phyloP scores from a whole-genome alignment of 352 stramenopile genomes.

The Phytophthora quininea region DNA sequence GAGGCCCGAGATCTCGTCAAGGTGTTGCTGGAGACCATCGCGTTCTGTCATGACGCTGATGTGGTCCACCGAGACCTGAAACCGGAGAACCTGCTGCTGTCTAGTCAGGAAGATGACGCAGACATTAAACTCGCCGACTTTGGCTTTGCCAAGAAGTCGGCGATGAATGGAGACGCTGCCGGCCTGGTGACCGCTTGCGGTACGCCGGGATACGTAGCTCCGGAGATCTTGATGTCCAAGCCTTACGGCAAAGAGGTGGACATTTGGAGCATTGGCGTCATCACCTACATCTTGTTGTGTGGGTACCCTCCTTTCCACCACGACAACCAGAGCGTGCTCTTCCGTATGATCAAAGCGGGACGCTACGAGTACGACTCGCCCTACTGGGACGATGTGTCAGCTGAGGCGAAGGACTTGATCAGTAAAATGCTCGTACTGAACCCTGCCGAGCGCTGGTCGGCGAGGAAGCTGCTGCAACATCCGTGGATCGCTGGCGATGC shows the following conservation, averaged over 20 bases:
- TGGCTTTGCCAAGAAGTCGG: slow-evolving; percentile 82
- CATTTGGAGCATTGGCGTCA: slow-evolving; percentile 92
- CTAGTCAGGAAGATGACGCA: slow-evolving; percentile 69
- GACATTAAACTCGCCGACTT: slow-evolving; percentile 89
- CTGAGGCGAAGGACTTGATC: slow-evolving; percentile 90
- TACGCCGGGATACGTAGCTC: slow-evolving; percentile 79
- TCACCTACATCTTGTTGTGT: slow-evolving; percentile 87
- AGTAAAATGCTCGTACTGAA: slow-evolving; percentile 89
- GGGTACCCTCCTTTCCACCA: slow-evolving; percentile 90
- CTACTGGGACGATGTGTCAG: slow-evolving; percentile 83
- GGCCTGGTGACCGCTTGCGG: slow-evolving; percentile 71
- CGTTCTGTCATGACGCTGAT: slow-evolving; percentile 84
- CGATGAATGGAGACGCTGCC: slow-evolving; percentile 43
- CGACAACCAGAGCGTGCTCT: slow-evolving; percentile 91
- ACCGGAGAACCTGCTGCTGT: slow-evolving; percentile 95
- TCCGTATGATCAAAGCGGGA: slow-evolving; percentile 75
- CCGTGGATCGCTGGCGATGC: slow-evolving; percentile 88
- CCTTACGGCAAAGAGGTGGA: slow-evolving; percentile 83
- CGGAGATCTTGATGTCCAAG: slow-evolving; percentile 76
- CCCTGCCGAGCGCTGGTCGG: slow-evolving; percentile 78
- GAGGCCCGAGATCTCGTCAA: slow-evolving; percentile 82
- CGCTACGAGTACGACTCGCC: slow-evolving; percentile 77
- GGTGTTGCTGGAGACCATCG: slow-evolving; percentile 80
- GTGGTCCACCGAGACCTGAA: slow-evolving; percentile 97
- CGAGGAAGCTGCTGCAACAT: slow-evolving; percentile 75